These are phyloP conservation scores for Boechera retrofracta DNA, from an alignment of 345 rosid genomes.

Conservation along the genomic window DNA sequence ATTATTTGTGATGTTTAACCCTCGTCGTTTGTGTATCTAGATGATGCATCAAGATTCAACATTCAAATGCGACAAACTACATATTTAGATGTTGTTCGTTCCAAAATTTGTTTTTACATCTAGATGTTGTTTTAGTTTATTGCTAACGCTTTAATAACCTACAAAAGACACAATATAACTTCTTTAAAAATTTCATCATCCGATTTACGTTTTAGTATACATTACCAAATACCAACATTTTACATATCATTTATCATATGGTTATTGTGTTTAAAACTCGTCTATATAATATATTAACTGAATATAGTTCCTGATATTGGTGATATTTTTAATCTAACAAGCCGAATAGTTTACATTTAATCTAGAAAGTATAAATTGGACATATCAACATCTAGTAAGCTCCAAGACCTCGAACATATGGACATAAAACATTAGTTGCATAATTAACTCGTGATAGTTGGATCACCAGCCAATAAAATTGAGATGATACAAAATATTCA, in stretches of 20 bases:
- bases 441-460: slow-evolving; percentile 26
- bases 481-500: slow-evolving; percentile 16
- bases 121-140: background rate
- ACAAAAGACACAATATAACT: background rate
- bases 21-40: background rate
- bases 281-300: background rate
- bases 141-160: no score
- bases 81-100: background rate
- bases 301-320: background rate
- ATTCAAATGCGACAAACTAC: background rate
- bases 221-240: background rate
- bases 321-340: slow-evolving; percentile 21
- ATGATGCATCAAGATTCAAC: background rate
- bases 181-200: no score
- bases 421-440: background rate
- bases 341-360: background rate
- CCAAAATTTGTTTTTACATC: background rate
- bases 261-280: background rate
- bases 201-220: background rate
- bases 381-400: slow-evolving; percentile 32
- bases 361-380: slow-evolving; percentile 38
- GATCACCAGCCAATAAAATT: slow-evolving; percentile 22
- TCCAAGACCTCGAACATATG: slow-evolving; percentile 25
- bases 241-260: background rate
- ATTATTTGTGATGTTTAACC: background rate